These are phyloP conservation scores for Rhododendron molle DNA, from an alignment of 148 eudicot genomes.

Conservation along the genomic window DNA sequence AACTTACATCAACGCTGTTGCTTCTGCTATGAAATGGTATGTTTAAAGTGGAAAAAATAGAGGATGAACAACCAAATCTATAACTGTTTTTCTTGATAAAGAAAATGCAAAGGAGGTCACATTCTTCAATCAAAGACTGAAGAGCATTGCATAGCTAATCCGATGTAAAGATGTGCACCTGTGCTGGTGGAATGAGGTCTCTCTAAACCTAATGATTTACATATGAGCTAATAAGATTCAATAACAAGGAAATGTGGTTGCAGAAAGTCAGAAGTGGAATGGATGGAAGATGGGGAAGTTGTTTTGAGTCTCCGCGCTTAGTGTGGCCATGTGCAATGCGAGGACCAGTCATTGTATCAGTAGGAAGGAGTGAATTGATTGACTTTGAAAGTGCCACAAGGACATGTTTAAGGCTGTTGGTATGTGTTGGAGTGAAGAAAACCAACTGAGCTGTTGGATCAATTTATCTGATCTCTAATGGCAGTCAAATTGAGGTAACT, in stretches of 20 bases:
- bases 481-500: neutral
- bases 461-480: neutral
- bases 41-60: neutral
- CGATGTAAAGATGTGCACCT: neutral
- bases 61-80: neutral
- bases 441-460: neutral
- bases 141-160: neutral
- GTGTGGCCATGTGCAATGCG: neutral
- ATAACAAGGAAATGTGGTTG: neutral
- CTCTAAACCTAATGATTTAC: neutral
- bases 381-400: neutral
- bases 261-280: neutral
- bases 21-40: neutral
- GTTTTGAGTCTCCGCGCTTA: neutral
- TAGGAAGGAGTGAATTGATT: neutral
- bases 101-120: neutral
- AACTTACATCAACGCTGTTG: neutral
- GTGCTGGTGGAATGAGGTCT: neutral
- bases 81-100: neutral
- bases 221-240: neutral
- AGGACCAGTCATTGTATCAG: neutral
- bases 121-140: neutral
- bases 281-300: neutral
- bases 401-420: neutral
- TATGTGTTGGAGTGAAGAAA: neutral